Conservation (phyloP, 2,329 filamentous ascomycete species). For the Fusarium pseudonygamai region DNA sequence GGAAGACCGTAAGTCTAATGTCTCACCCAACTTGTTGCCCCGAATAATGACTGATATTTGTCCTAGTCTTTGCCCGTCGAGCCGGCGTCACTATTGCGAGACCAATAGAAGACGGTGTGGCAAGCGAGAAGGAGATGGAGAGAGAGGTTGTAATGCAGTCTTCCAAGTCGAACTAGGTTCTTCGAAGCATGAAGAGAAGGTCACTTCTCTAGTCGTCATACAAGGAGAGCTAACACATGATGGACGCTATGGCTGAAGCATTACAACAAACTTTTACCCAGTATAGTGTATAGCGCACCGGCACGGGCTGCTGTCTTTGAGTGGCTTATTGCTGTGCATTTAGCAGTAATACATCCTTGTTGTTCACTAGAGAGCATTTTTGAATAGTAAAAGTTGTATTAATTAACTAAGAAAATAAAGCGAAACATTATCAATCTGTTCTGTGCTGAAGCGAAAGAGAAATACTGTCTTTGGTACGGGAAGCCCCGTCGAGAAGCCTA, state of each 20-base stretch:
- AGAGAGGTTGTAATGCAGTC: not conserved
- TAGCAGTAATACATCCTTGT: accelerated
- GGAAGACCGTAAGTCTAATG: not conserved
- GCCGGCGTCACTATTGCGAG: not conserved
- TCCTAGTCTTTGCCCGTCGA: not conserved
- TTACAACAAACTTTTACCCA: no score
- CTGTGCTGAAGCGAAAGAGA: not conserved
- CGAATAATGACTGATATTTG: not conserved
- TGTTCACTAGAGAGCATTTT: not conserved
- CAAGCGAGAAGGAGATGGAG: not conserved
- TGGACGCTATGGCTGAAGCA: not conserved
- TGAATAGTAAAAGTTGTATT: not conserved
- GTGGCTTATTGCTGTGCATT: not conserved
- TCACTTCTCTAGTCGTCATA: not conserved
- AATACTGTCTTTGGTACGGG: not conserved
- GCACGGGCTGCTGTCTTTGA: no score
- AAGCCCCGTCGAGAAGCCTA: not conserved
- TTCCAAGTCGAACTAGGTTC: not conserved
- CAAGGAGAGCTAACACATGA: no score
- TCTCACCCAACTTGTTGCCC: not conserved
- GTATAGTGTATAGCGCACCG: not conserved
- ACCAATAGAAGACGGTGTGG: not conserved
- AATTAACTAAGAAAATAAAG: not conserved
- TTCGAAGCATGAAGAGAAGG: accelerated
- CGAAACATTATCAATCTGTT: not conserved